A percentile compares a stretch with the other conserved stretches of the same genome.
phyloP scores from a whole-genome alignment of 129 eudicot genomes.

The Escallonia rubra region DNA sequence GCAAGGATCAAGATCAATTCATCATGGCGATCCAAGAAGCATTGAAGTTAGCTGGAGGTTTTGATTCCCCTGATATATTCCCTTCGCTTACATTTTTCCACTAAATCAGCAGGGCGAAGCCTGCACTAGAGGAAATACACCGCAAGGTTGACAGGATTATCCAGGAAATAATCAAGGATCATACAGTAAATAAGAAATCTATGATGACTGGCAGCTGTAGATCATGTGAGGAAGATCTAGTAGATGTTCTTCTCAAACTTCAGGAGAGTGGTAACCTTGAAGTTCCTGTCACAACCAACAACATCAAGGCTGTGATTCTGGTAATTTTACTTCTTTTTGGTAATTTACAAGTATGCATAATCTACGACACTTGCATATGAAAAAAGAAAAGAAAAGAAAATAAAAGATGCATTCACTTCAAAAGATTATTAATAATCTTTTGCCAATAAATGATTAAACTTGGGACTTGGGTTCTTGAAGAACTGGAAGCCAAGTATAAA shows the following conservation, averaged over 20 bases:
- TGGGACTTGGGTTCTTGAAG: too few species aligned
- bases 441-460: too few species aligned
- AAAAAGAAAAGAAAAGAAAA: too few species aligned
- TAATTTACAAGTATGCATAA: too few species aligned
- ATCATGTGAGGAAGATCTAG: slow-evolving; percentile 8
- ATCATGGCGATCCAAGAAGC: neutral
- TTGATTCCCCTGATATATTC: neutral
- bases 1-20: neutral
- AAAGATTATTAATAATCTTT: too few species aligned
- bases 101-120: slow-evolving; percentile 7
- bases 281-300: slow-evolving; percentile 8
- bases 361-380: too few species aligned
- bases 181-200: neutral
- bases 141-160: neutral
- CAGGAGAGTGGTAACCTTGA: slow-evolving; percentile 6
- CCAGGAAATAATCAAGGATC: slow-evolving; percentile 11
- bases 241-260: slow-evolving; percentile 18
- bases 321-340: too few species aligned
- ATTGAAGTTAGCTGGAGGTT: neutral
- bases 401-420: too few species aligned
- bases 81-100: neutral
- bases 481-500: too few species aligned
- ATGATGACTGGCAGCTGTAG: neutral
- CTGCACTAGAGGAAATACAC: neutral
- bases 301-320: slow-evolving; percentile 10